Evolutionary conservation across 1,139 yeast genomes (phyloP), one percentile per base, ranked within the genome.

Genomic region (Protomyces inundatus): DNA sequence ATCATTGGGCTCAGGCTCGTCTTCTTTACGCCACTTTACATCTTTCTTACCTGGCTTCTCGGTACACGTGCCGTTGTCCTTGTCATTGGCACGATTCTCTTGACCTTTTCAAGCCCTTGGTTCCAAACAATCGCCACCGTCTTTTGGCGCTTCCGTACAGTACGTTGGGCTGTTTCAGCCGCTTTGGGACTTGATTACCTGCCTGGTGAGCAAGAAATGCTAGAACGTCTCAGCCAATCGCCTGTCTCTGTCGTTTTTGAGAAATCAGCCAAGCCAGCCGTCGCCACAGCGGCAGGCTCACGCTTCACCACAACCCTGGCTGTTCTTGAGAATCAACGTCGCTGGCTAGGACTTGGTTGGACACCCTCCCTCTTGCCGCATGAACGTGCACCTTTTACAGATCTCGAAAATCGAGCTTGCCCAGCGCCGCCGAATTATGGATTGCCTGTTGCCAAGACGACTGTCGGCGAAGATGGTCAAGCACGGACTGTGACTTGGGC

Each of bases 301-400:
- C 90, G 97, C 5, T 93, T 89, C 45, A 52, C 62, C 16, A 58
- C 62, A 33, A 58, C 62, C 23, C 45, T 58, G 74, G 97, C 90
- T 2, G 80, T 93, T n/a, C 90, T 86, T 75, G 98, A 93, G 75
- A 93, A 93, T 74, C 98, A 93, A 76, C 84, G 98, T 72, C 85
- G 95, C 71, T 93, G 98, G 98, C 80, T 93, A 55, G 98, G 98
- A 9, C 89, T 93, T 71, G 98, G 98, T 10, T 93, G 98, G 98
- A 91, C 98, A 0, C 80, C 95, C 6, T 90, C 90, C 72, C 80
- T 93, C 73, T 79, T 93, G 67, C 87, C 96, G 42, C 93, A 93
- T 73, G 98, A 93, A 75, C 82, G 98, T 72, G 85, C 96, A 0
- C 87, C 97, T 1, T 93, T 97, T 36, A 91, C 98, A 0, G 98